Evolutionary conservation across 805 yeast species (phyloP), one percentile per base, ranked within the genome.

Genomic region (Wickerhamomyces queroliae): DNA sequence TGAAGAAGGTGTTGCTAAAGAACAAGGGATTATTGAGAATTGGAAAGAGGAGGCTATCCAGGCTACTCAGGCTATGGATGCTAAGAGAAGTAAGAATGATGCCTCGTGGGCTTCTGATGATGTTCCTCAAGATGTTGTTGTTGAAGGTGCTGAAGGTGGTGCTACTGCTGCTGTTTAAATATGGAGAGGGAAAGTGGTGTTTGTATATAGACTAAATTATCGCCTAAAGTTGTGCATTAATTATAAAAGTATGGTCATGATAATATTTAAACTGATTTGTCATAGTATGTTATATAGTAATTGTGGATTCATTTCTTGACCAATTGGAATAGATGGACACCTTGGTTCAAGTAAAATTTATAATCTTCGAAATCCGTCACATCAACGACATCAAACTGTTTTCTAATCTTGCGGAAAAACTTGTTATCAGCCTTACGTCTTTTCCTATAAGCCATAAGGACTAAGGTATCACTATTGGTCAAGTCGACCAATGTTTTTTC

Each of bases 1-100:
- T 43, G 84, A 83, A 38, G 68, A 70, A 53, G 95, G 93, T 49
- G 62, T 86, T 38, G 71, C 72, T 40, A 69, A 72, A 50, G 99
- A 91, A 66, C 85, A 83, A 58, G 67, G 67, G 47, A 72, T 74
- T 31, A 72, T 91, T 37, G 83, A 78, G 42, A 67, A 73, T 44
- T 91, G 96, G 95, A 78, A 76, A 49, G 65, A 60, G 38, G 76
- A 78, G 42, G 96, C 95, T 12, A 62, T 68, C 24, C 80, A 76
- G 55, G 73, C 73, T 47, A 80, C 95, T 18, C 42, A 44, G 18
- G 45, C 53, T 18, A 37, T 41, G 2, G 44, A 43, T 41, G 55
- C 58, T 5, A 45, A 46, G 37, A 50, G 41, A 12, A 28, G 46
- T 2, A 34, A 33, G 10, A 47, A 48, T 9, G 45, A 39, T 22